These are phyloP conservation scores for Moesziomyces sp. DNA, from an alignment of 1,284 basidiomycete species.

Conservation along the genomic window DNA sequence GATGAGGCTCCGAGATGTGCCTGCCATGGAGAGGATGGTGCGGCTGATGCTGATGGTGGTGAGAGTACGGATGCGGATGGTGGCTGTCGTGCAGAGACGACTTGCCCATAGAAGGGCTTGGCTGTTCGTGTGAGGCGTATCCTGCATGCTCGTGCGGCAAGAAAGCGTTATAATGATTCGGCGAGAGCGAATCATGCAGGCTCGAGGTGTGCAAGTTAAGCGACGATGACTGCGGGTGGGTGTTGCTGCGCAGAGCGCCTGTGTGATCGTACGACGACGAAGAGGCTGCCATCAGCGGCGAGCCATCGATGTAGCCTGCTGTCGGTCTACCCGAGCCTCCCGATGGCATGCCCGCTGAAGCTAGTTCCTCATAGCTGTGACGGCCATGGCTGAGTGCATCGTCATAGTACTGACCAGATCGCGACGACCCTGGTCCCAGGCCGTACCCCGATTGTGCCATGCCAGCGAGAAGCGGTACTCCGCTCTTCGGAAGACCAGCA, in stretches of 20 bases:
- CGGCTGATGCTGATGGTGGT: slow-evolving; percentile 5
- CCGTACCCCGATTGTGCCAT: slow-evolving; percentile 28
- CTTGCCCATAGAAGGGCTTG: slow-evolving; percentile 11
- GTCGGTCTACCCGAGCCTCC: slow-evolving; percentile 9
- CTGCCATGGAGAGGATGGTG: slow-evolving; percentile 10
- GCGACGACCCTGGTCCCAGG: slow-evolving; percentile 18
- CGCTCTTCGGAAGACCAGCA: slow-evolving; percentile 6
- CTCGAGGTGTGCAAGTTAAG: slow-evolving; percentile 11
- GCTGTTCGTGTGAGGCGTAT: slow-evolving; percentile 7
- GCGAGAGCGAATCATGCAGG: not conserved
- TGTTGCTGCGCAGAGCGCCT: slow-evolving; percentile 4
- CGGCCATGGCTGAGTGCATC: slow-evolving; percentile 8
- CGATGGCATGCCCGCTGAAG: slow-evolving; percentile 1
- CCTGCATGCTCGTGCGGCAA: slow-evolving; percentile 11
- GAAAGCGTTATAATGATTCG: slow-evolving; percentile 1
- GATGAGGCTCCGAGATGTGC: slow-evolving; percentile 8
- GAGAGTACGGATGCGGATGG: slow-evolving; percentile 8
- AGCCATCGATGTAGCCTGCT: slow-evolving; percentile 13
- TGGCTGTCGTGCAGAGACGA: slow-evolving; percentile 4
- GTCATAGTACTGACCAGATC: slow-evolving; percentile 21
- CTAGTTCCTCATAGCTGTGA: slow-evolving; percentile 8
- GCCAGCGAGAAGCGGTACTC: not conserved
- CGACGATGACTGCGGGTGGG: slow-evolving; percentile 8
- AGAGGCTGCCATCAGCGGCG: slow-evolving; percentile 12
- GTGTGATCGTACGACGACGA: slow-evolving; percentile 22